Percentiles rank a stretch among this genome's conserved stretches.
phyloP scores from a whole-genome alignment of 805 yeast species.

The Starmera caribaea region DNA sequence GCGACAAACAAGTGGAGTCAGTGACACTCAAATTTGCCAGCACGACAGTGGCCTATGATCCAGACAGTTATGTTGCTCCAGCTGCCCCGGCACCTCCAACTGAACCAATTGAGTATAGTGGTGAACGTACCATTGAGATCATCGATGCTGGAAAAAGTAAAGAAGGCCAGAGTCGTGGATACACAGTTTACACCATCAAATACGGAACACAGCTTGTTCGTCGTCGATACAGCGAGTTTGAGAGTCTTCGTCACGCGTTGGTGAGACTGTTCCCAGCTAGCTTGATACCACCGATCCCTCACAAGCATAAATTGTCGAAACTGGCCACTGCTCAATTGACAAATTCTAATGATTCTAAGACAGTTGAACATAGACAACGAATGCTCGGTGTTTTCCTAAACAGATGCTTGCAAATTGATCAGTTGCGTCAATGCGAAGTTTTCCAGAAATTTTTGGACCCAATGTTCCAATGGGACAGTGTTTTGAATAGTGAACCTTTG shows the following conservation, averaged over 20 bases:
- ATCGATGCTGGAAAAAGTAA: constrained; percentile 78
- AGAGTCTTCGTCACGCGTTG: constrained; percentile 63
- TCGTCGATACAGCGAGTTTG: constrained; percentile 89
- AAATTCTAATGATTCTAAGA: constrained; percentile 31
- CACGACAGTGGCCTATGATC: constrained; percentile 18
- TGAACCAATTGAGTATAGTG: constrained; percentile 2
- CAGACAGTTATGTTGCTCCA: constrained; percentile 15
- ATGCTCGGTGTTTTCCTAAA: constrained; percentile 74
- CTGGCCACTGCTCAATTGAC: constrained; percentile 33
- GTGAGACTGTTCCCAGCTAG: constrained; percentile 68
- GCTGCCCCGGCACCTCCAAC: constrained; percentile 3
- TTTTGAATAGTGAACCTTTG: constrained; percentile 45
- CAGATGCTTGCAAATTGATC: constrained; percentile 54
- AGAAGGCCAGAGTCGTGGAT: constrained; percentile 70
- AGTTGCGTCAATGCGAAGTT: constrained; percentile 50
- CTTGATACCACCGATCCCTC: constrained; percentile 91
- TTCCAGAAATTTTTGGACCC: constrained; percentile 81
- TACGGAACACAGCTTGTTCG: constrained; percentile 52
- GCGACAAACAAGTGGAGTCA: no score
- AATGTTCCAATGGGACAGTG: constrained; percentile 85
- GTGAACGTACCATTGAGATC: constrained; percentile 31
- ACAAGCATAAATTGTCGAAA: constrained; percentile 53
- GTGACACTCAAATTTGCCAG: no score
- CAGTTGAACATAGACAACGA: constrained; percentile 64
- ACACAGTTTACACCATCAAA: constrained; percentile 74